Conservation (phyloP, 164 flowering plant species). For the Chloranthus sessilifolius region DNA sequence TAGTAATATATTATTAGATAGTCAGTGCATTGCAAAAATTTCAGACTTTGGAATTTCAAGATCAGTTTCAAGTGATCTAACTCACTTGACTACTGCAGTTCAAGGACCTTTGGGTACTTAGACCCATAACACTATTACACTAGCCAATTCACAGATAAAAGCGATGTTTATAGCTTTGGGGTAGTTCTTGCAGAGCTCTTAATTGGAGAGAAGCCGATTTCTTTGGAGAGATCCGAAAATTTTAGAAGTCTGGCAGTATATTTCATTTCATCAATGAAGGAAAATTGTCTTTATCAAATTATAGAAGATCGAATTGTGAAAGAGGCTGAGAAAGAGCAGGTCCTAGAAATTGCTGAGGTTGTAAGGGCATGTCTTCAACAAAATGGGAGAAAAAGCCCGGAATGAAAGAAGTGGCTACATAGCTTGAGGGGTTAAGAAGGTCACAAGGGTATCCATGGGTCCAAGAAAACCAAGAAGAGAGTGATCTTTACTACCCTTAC, state of each 20-base stretch:
- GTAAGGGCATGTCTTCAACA: conserved; percentile 41
- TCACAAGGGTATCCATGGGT: not conserved
- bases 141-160: conserved; percentile 53
- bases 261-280: conserved; percentile 23
- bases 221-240: conserved; percentile 34
- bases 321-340: conserved; percentile 14
- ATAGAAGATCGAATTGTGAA: conserved; percentile 29
- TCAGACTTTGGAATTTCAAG: conserved; percentile 56
- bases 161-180: conserved; percentile 64
- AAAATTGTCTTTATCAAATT: conserved; percentile 27
- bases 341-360: conserved; percentile 28
- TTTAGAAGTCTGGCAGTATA: conserved; percentile 41
- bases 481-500: no score
- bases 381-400: conserved; percentile 49
- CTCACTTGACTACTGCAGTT: conserved; percentile 51
- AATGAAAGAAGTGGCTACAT: conserved; percentile 51
- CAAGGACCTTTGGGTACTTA: conserved; percentile 60
- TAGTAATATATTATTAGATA: conserved; percentile 53
- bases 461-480: not conserved
- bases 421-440: conserved; percentile 21
- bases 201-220: conserved; percentile 44
- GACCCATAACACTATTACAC: conserved; percentile 57
- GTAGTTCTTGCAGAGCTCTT: conserved; percentile 56
- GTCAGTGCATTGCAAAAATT: conserved; percentile 44
- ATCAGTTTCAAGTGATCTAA: conserved; percentile 41